Conservation (phyloP, 2,329 filamentous ascomycete genomes). For the Fonsecaea nubica region DNA sequence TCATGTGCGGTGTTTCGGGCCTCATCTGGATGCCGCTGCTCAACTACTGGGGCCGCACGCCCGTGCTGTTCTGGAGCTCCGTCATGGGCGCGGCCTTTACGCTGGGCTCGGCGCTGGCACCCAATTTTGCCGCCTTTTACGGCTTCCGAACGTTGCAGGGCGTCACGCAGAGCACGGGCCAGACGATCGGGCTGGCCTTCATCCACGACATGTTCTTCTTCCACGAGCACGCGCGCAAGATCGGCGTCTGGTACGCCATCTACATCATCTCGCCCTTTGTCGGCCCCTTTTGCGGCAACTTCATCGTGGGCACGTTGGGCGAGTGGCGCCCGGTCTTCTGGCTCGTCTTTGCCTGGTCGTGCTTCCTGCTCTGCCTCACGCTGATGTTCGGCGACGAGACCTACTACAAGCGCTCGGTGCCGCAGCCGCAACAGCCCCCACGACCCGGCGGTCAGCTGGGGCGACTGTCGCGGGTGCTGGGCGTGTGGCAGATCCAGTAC, state of each 20-base stretch:
- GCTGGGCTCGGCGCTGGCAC: constrained; percentile 46
- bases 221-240: constrained; percentile 49
- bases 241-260: constrained; percentile 48
- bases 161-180: constrained; percentile 50
- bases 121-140: constrained; percentile 47
- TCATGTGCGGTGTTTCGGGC: constrained; percentile 45
- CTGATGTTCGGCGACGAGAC: constrained; percentile 48
- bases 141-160: constrained; percentile 52
- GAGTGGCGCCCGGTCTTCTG: constrained; percentile 48
- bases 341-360: constrained; percentile 41
- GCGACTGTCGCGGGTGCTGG: constrained; percentile 33
- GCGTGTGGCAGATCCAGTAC: constrained; percentile 38
- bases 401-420: constrained; percentile 45
- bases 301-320: constrained; percentile 45
- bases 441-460: constrained; percentile 36
- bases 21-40: constrained; percentile 48
- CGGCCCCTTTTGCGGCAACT: constrained; percentile 41
- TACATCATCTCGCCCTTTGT: constrained; percentile 43
- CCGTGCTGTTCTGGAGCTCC: constrained; percentile 49
- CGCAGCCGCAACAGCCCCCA: constrained; percentile 31
- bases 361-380: constrained; percentile 42
- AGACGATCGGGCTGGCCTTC: constrained; percentile 51
- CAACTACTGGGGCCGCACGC: constrained; percentile 52
- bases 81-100: constrained; percentile 46
- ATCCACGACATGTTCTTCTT: constrained; percentile 52